Evolutionary conservation across 2,329 filamentous ascomycete genomes (phyloP).

Genomic region (Monilinia fructigena): DNA sequence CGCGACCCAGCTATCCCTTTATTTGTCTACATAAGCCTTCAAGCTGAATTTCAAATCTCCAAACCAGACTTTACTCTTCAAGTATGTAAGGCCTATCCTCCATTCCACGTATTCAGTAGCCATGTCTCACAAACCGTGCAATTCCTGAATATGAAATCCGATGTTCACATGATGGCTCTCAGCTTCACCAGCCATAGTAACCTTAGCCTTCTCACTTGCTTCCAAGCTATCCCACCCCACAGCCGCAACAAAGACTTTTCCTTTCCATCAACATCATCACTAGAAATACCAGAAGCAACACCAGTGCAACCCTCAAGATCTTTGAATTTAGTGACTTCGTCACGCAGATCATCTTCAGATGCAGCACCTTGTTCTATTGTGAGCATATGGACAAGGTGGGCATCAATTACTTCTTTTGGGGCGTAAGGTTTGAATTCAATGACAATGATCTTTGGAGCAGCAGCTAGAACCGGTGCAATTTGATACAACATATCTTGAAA

Average conservation of each 20-base stretch:
- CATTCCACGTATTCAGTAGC: neutral
- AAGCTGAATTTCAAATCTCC: neutral
- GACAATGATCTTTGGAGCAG: constrained; percentile 32
- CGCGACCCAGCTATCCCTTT: too few relatives aligned
- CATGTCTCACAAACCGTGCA: neutral
- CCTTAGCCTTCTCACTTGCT: neutral
- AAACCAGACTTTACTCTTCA: neutral
- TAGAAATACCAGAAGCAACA: constrained; percentile 24
- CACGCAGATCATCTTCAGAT: constrained; percentile 41
- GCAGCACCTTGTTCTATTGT: constrained; percentile 46
- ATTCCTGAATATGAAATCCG: constrained; percentile 1
- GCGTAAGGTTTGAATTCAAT: constrained; percentile 37
- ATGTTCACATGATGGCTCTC: constrained; percentile 14
- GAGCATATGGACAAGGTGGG: constrained; percentile 43
- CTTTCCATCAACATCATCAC: constrained; percentile 4
- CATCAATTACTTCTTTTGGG: constrained; percentile 37
- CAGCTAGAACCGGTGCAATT: constrained; percentile 31
- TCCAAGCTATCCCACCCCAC: constrained; percentile 13
- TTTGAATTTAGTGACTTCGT: constrained; percentile 30
- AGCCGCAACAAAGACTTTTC: neutral
- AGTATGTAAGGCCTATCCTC: neutral
- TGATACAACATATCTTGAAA: constrained; percentile 24
- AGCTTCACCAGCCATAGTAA: neutral
- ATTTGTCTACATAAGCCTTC: neutral
- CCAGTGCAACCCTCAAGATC: constrained; percentile 35